Base-by-base conservation (phyloP, 495 filamentous ascomycete genomes). In the Penicillium bovifimosum region DNA sequence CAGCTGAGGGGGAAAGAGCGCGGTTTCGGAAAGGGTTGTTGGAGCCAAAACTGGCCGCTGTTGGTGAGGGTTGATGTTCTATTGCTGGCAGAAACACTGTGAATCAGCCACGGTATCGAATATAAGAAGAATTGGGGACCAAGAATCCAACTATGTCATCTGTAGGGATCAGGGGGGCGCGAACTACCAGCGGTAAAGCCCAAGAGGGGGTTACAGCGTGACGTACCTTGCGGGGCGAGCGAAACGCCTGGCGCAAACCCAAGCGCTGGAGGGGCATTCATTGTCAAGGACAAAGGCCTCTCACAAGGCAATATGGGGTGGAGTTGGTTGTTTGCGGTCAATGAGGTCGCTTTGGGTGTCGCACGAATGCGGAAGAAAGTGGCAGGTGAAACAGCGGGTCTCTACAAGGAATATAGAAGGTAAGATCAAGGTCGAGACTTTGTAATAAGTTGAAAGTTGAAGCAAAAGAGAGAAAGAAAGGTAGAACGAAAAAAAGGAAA, bases 11-110 rank as follows among this genome's bases (percentile, higher is more conserved):
- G 51, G 91, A 93, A 7, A 80, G 73, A 40, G 88, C 85, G 58
- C 87, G 86, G 69, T 95, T 95, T 75, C 93, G 86, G 68, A 98
- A 98, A n/a, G 93, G 93, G 63, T 98, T 98, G 78, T 97, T 97
- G 56, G 93, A 97, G 53, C 83, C 80, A 63, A 93, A 79, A 63
- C 84, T 86, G 66, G 83, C 71, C 11, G 77, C 67, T 41, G 75
- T 77, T 32, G 80, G 68, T 44, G 80, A 75, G 3, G 61, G 43
- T 40, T 69, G 62, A 53, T 54, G 59, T 13, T 62, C 64, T 54
- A 26, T 33, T 47, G 13, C 26, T 60, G 43, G 41, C 54, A 34
- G 20, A 48, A 34, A 47, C 5, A 16, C 34, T 52, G 53, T 54
- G 50, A 28, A 47, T 60, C 40, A 59, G 48, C 40, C 34, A 39